phyloP scores from a whole-genome alignment of 2,329 filamentous ascomycete species.

The Eutypella sp. region DNA sequence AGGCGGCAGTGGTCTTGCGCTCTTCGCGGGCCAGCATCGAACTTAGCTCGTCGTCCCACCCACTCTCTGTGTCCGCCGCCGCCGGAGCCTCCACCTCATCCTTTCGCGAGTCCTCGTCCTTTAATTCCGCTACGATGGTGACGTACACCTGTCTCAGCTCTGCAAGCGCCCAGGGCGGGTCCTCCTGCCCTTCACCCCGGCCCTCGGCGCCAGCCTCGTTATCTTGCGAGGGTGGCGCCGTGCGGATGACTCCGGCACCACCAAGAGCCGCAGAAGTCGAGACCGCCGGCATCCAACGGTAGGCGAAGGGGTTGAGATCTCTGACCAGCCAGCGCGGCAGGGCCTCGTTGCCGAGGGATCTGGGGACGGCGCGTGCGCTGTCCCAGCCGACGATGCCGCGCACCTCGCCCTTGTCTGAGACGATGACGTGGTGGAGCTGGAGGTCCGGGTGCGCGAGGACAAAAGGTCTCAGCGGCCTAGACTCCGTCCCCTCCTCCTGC shows the following conservation, averaged over 20 bases:
- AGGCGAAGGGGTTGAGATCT: slow-evolving; percentile 20
- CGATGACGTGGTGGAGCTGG: slow-evolving; percentile 19
- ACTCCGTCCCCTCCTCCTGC: too few relatives aligned
- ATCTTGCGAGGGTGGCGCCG: too few relatives aligned
- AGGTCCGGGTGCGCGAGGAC: slow-evolving; percentile 20
- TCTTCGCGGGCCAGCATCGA: too few relatives aligned
- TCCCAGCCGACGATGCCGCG: slow-evolving; percentile 22
- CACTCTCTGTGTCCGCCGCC: not conserved
- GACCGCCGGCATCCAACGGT: slow-evolving; percentile 14
- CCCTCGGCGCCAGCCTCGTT: too few relatives aligned
- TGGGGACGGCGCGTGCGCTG: slow-evolving; percentile 13
- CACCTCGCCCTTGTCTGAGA: slow-evolving; percentile 15
- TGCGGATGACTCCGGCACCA: not conserved
- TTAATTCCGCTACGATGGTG: slow-evolving; percentile 9
- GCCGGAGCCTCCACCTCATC: not conserved
- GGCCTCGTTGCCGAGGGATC: slow-evolving; percentile 18
- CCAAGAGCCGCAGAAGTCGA: slow-evolving; percentile 8
- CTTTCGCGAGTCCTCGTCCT: not conserved
- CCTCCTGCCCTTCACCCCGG: slow-evolving; percentile 12
- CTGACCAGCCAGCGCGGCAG: slow-evolving; percentile 20
- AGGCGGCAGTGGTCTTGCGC: too few relatives aligned
- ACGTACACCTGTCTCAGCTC: slow-evolving; percentile 17
- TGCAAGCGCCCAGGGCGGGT: slow-evolving; percentile 18
- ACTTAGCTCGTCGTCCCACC: not conserved
- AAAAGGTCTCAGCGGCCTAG: too few relatives aligned